Base-by-base conservation (phyloP, 78 protist genomes). In the Creolimax fragrantissima region DNA sequence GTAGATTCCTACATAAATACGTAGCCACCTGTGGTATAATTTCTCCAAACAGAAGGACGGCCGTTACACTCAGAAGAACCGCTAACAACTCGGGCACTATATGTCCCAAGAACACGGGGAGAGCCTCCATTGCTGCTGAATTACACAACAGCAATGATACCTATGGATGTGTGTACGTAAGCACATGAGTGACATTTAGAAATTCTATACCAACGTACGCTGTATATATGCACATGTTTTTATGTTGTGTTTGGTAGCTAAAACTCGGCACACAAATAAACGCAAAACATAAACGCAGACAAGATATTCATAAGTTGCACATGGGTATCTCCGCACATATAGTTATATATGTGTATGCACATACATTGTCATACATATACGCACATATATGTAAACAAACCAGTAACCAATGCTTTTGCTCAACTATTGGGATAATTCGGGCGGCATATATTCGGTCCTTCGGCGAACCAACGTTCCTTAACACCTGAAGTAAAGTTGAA, bases 11-110 rank as follows among this genome's bases (percentile, higher is more conserved):
- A n/a, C n/a, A n/a, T n/a, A n/a, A n/a, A n/a, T n/a, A n/a, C 24
- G 39, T 1, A 58, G 39, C 24, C 74, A 58, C 95, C 35, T 93
- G 95, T 3, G 96, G 96, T 35, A 94, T 93, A 88, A 94, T 92
- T 85, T 96, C 97, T 5, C 97, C 97, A 36, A 96, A 96, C 45
- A 95, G 0, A 41, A 96, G 93, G 5, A 95, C 95, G 36, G 67
- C 41, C 39, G 95, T 92, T 66, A 94, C 96, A 2, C 93, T 84
- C 17, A 95, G 2, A 42, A 86, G 17, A 47, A 95, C 35, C 36
- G 97, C 97, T 37, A 92, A 24, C 39, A 7, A 5, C 37, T 67
- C 81, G 2, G 90, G n/a, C n/a, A 93, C 94, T 41, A 96, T 3
- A 32, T 43, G 36, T 88, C 95, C 95, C 39, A 96, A 67, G 32